phyloP scores from a whole-genome alignment of 768 basidiomycete genomes.

The Leccinum arenicola region DNA sequence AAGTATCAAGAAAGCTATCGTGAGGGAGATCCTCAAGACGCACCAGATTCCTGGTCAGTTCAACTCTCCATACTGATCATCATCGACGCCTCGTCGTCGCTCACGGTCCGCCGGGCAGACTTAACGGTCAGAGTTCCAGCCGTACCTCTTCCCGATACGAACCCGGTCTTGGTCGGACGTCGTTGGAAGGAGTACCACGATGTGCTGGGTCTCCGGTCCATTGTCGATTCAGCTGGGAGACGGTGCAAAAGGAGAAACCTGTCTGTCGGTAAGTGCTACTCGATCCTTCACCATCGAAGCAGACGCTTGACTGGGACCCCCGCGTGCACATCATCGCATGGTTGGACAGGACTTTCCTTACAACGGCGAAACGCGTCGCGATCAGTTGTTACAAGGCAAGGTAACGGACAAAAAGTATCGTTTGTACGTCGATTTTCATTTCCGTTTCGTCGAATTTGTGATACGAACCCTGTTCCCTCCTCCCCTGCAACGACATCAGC shows the following conservation, averaged over 20 bases:
- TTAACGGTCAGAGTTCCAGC: conserved; percentile 42
- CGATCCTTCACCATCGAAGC: neutral
- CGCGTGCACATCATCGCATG: neutral
- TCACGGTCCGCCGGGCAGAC: too few relatives aligned
- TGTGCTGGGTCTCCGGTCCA: conserved; percentile 42
- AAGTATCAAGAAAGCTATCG: conserved; percentile 11
- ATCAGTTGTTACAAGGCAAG: conserved; percentile 44
- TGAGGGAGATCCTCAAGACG: conserved; percentile 8
- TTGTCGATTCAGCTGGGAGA: conserved; percentile 51
- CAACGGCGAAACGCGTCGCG: conserved; percentile 49
- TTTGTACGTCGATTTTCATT: conserved; percentile 36
- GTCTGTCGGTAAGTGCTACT: conserved; percentile 30
- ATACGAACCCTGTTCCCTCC: neutral
- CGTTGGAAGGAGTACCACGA: conserved; percentile 55
- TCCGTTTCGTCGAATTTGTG: neutral
- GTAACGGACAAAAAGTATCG: conserved; percentile 49
- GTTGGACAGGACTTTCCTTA: conserved; percentile 45
- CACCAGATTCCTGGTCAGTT: conserved; percentile 12
- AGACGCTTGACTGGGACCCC: too few relatives aligned
- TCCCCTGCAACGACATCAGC: conserved; percentile 21
- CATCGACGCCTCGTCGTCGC: neutral
- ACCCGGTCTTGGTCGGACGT: conserved; percentile 47
- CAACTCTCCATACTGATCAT: neutral
- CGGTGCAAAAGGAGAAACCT: conserved; percentile 49
- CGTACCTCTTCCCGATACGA: conserved; percentile 46